phyloP scores from a whole-genome alignment of 1,284 basidiomycete genomes.

The Sanghuangporus sanghuang region DNA sequence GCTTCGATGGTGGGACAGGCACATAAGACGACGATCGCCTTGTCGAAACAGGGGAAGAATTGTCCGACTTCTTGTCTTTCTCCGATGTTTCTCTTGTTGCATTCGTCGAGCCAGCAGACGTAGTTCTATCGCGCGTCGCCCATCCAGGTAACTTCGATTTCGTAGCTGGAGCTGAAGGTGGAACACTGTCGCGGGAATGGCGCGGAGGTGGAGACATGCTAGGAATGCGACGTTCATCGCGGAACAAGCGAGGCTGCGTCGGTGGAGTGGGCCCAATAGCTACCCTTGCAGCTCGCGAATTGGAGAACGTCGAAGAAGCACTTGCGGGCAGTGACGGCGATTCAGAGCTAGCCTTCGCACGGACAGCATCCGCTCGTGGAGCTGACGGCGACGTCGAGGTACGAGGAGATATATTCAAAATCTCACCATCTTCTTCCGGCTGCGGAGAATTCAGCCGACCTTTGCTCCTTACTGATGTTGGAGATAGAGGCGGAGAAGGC shows the following conservation, averaged over 20 bases:
- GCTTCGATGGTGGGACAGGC: conserved; percentile 17
- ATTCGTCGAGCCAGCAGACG: background rate
- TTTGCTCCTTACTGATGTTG: background rate
- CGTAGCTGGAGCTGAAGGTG: conserved; percentile 23
- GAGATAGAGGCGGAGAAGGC: conserved; percentile 5
- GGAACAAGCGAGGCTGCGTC: conserved; percentile 43
- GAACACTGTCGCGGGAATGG: conserved; percentile 2
- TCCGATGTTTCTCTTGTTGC: background rate
- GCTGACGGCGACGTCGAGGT: background rate
- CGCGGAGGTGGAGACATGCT: conserved; percentile 17
- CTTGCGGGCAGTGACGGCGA: background rate
- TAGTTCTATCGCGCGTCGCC: background rate
- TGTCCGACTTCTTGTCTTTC: background rate
- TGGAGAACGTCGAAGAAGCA: background rate
- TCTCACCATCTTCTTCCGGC: conserved; percentile 52
- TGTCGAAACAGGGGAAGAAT: background rate
- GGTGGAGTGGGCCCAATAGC: conserved; percentile 35
- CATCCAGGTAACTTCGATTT: background rate
- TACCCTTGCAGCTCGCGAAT: background rate
- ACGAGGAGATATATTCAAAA: conserved; percentile 27
- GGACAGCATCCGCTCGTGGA: background rate
- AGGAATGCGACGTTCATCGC: conserved; percentile 26
- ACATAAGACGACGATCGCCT: background rate
- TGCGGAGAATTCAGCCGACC: background rate
- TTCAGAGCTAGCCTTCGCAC: background rate